These are phyloP conservation scores for Cladorrhinum sp. DNA, from an alignment of 2,329 filamentous ascomycete species.

Conservation along the genomic window DNA sequence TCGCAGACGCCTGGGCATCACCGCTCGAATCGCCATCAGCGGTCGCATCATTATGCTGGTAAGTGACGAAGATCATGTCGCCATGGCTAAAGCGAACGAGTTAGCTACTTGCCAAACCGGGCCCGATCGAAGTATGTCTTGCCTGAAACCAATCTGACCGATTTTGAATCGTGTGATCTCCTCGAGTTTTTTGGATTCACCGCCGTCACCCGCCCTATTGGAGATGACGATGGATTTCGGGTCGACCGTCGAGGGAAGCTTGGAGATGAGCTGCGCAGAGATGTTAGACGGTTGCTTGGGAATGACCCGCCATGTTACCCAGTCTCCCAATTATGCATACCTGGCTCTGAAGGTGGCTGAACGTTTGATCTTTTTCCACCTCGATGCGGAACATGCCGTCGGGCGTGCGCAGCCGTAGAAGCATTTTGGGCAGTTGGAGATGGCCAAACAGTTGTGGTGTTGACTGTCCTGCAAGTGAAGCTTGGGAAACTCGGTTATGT, in stretches of 20 bases:
- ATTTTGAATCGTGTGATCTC: constrained; percentile 57
- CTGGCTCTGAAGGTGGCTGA: constrained; percentile 58
- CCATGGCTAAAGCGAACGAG: constrained; percentile 62
- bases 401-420: constrained; percentile 82
- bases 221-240: constrained; percentile 59
- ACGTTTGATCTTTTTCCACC: constrained; percentile 70
- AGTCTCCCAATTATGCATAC: constrained; percentile 34
- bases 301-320: no score
- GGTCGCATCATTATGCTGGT: constrained; percentile 58
- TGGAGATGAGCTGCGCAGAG: constrained; percentile 48
- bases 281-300: constrained; percentile 9
- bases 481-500: background rate
- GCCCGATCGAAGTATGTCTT: constrained; percentile 23
- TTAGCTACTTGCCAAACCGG: constrained; percentile 3
- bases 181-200: constrained; percentile 55
- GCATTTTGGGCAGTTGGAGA: constrained; percentile 51
- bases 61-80: constrained; percentile 85
- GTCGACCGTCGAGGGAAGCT: constrained; percentile 61
- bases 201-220: constrained; percentile 56
- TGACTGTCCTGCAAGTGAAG: background rate
- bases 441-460: constrained; percentile 20
- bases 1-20: constrained; percentile 34
- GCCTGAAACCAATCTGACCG: constrained; percentile 59
- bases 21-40: constrained; percentile 41
- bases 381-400: constrained; percentile 89